These are phyloP conservation scores for Starmerella stigmatis DNA, from an alignment of 805 yeast species.

Conservation along the genomic window DNA sequence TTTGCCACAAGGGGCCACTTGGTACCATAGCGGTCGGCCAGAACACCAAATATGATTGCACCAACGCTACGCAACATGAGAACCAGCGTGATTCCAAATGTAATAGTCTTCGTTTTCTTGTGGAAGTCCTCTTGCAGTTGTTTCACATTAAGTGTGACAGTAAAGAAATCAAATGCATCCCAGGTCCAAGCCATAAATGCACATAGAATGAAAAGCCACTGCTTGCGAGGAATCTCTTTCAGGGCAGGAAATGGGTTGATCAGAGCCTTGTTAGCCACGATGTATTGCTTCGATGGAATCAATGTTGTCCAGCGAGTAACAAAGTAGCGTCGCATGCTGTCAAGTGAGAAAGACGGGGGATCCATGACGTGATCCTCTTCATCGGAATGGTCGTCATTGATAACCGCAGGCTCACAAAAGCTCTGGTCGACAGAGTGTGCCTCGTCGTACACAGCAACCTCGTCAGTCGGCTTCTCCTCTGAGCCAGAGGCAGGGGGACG, in stretches of 20 bases:
- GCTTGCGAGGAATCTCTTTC: conserved; percentile 38
- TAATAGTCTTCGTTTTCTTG: conserved; percentile 39
- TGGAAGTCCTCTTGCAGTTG: conserved; percentile 42
- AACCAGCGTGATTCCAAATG: conserved; percentile 67
- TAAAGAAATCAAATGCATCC: conserved; percentile 64
- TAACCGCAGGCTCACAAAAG: background rate
- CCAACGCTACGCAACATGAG: conserved; percentile 65
- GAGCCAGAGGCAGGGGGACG: too few relatives aligned
- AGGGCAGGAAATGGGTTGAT: conserved; percentile 58
- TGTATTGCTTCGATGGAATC: conserved; percentile 25
- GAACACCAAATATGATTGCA: conserved; percentile 53
- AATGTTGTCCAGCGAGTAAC: conserved; percentile 29
- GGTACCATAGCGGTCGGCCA: conserved; percentile 56
- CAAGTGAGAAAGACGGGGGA: conserved; percentile 16
- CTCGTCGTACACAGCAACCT: background rate
- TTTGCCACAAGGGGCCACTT: conserved; percentile 54
- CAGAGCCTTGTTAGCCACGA: conserved; percentile 16
- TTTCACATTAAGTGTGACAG: conserved; percentile 46
- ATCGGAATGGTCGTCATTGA: background rate
- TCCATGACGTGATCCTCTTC: conserved; percentile 12
- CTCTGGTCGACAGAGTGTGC: background rate
- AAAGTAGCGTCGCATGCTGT: conserved; percentile 27
- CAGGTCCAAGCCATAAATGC: conserved; percentile 60
- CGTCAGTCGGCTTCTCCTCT: background rate
- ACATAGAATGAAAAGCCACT: conserved; percentile 52